Percentiles rank a stretch among this genome's conserved stretches.
Evolutionary conservation across 768 basidiomycete genomes (phyloP).

Genomic region (Kwoniella pini): DNA sequence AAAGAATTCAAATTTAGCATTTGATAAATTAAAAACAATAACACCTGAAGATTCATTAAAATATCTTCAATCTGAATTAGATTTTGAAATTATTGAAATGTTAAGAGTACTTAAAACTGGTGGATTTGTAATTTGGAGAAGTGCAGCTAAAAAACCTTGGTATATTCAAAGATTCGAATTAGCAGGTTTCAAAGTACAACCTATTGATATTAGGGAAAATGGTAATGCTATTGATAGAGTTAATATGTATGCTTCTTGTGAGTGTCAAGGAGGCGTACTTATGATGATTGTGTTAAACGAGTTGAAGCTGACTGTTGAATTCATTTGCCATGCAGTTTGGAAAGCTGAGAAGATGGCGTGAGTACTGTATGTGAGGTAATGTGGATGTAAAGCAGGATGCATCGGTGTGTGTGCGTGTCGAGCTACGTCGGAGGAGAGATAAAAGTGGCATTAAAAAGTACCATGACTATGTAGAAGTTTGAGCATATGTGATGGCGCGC

Average conservation of each 20-base stretch:
- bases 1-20: constrained; percentile 10
- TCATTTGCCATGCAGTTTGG: constrained; percentile 31
- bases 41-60: constrained; percentile 55
- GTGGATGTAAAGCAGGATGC: too few species aligned
- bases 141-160: constrained; percentile 67
- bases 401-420: too few species aligned
- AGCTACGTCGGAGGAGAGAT: too few species aligned
- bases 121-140: constrained; percentile 69
- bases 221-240: constrained; percentile 66
- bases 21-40: constrained; percentile 59
- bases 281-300: background rate
- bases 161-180: constrained; percentile 63
- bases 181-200: constrained; percentile 59
- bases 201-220: constrained; percentile 61
- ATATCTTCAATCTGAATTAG: constrained; percentile 57
- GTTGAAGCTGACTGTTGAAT: background rate
- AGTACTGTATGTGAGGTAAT: too few species aligned
- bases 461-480: too few species aligned
- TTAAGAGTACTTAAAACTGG: constrained; percentile 63
- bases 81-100: constrained; percentile 63
- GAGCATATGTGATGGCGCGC: too few species aligned
- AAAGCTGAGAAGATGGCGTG: constrained; percentile 40
- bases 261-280: constrained; percentile 13
- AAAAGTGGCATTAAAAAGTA: too few species aligned
- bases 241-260: constrained; percentile 63